phyloP scores from a whole-genome alignment of 108 stramenopile genomes.

The Poteriospumella lacustris region DNA sequence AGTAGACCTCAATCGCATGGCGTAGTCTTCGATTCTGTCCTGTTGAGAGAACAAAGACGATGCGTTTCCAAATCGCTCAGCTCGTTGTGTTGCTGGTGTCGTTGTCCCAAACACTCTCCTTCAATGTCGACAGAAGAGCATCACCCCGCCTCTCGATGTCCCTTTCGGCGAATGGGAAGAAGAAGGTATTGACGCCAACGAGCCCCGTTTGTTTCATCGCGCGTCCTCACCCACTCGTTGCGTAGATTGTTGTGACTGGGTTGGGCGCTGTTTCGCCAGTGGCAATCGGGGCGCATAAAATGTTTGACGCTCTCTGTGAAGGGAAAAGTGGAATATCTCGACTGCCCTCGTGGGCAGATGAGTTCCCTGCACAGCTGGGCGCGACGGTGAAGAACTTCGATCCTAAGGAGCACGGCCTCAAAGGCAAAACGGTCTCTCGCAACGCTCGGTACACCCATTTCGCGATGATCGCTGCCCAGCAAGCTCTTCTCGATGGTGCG shows the following conservation, averaged over 20 bases:
- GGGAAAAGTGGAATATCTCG: constrained; percentile 37
- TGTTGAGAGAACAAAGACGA: no score
- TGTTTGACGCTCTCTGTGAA: constrained; percentile 37
- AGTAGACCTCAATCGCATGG: no score
- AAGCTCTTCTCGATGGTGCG: constrained; percentile 75
- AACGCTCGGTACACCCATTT: constrained; percentile 94
- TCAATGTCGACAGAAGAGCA: background rate
- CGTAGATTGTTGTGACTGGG: constrained; percentile 44
- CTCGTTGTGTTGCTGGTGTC: background rate
- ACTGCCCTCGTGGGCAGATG: constrained; percentile 44
- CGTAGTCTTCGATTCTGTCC: no score
- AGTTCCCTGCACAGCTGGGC: constrained; percentile 39
- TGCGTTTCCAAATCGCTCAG: background rate
- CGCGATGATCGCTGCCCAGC: constrained; percentile 77
- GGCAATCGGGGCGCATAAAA: constrained; percentile 35
- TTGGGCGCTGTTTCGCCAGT: constrained; percentile 39
- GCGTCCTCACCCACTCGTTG: no score
- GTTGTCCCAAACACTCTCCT: no score
- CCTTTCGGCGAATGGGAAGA: background rate
- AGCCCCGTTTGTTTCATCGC: no score
- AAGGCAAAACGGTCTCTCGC: constrained; percentile 76
- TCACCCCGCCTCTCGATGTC: background rate
- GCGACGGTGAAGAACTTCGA: constrained; percentile 67
- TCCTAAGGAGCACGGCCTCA: constrained; percentile 69
- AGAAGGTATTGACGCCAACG: no score